A percentile compares a stretch with the other conserved stretches of the same genome.
These are phyloP conservation scores for Draba incana DNA, from an alignment of 345 rosid species.

Conservation along the genomic window DNA sequence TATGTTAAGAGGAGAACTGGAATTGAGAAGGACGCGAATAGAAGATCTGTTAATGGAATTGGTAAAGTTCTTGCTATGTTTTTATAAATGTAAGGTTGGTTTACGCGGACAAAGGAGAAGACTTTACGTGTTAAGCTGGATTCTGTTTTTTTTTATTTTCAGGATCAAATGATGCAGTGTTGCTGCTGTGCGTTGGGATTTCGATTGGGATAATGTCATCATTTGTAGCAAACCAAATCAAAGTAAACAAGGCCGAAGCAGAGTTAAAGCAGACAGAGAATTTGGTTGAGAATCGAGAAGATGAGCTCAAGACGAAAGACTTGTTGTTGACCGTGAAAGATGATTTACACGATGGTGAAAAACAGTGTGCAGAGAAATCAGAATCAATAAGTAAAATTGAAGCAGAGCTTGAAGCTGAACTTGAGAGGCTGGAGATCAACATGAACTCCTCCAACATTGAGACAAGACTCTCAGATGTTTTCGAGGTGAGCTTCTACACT, in stretches of 20 bases:
- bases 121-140: slow-evolving; percentile 12
- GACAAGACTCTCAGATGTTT: slow-evolving; percentile 48
- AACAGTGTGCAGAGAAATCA: slow-evolving; percentile 44
- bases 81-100: neutral
- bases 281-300: slow-evolving; percentile 76
- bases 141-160: slow-evolving; percentile 28
- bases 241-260: slow-evolving; percentile 52
- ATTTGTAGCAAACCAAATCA: slow-evolving; percentile 49
- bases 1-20: slow-evolving; percentile 47
- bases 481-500: slow-evolving; percentile 52
- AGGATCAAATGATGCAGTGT: slow-evolving; percentile 52
- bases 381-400: slow-evolving; percentile 77
- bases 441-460: slow-evolving; percentile 52
- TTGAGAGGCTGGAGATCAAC: slow-evolving; percentile 83
- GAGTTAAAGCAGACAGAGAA: slow-evolving; percentile 61
- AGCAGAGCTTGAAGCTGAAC: slow-evolving; percentile 98
- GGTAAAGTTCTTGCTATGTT: slow-evolving; percentile 11
- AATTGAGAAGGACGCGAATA: slow-evolving; percentile 31
- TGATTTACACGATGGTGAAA: slow-evolving; percentile 39
- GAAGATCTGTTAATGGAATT: slow-evolving; percentile 39
- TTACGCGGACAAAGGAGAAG: neutral
- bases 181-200: slow-evolving; percentile 68
- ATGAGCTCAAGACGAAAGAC: slow-evolving; percentile 74
- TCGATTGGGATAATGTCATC: slow-evolving; percentile 71
- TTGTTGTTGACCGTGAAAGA: slow-evolving; percentile 54